Percentiles rank a stretch among this genome's conserved stretches.
These are phyloP conservation scores for Candida mesenterica DNA, from an alignment of 1,139 yeast species.

Conservation along the genomic window DNA sequence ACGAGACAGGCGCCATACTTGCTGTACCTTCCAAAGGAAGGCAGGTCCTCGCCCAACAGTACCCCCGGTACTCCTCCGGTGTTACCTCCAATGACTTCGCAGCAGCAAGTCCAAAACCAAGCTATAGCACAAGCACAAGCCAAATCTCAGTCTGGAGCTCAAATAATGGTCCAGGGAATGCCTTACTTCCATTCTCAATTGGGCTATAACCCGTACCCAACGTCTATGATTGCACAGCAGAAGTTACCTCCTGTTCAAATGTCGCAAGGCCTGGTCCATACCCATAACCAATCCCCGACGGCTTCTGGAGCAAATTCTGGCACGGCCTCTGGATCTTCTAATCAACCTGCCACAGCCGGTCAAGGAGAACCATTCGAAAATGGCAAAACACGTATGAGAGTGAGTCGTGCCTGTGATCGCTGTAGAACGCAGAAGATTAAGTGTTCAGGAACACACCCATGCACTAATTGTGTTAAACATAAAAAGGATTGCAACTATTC, in stretches of 20 bases:
- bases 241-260: background rate
- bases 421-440: conserved; percentile 60
- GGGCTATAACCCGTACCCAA: background rate
- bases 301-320: background rate
- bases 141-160: background rate
- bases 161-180: background rate
- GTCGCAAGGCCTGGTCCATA: background rate
- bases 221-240: background rate
- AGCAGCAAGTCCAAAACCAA: background rate
- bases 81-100: background rate
- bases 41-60: background rate
- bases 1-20: background rate
- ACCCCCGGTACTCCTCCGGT: background rate
- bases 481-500: conserved; percentile 40
- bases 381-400: conserved; percentile 34
- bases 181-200: background rate
- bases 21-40: background rate
- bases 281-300: background rate
- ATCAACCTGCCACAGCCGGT: background rate
- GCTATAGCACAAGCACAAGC: background rate
- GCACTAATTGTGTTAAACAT: conserved; percentile 48
- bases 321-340: background rate
- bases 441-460: conserved; percentile 58
- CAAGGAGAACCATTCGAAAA: background rate
- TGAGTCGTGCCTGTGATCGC: conserved; percentile 53